Base-by-base conservation (phyloP, 2,329 filamentous ascomycete species). In the Stylonectria norvegica region DNA sequence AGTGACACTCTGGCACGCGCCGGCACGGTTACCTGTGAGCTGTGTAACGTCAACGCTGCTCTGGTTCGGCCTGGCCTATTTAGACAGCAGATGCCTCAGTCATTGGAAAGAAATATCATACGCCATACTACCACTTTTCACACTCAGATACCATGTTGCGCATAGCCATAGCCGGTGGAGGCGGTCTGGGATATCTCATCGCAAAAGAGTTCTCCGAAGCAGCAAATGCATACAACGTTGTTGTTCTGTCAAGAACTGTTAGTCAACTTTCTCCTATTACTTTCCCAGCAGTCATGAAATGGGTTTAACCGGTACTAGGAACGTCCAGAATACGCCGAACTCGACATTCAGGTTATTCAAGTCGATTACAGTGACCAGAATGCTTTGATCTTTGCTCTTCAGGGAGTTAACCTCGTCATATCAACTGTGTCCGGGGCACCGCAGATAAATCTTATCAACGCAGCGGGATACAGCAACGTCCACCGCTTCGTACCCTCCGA, bases 401-500 rank as follows among this genome's bases (percentile, higher is more conserved):
- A 75, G 42, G 86, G 86, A 8, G 75, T 87, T 29, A 83, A 89
- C 60, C 75, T 86, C 9, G 77, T 89, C 52, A 85, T 89, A 40
- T 89, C 85, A 2, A 89, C 85, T 1, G 78, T 89, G 34, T 76
- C 76, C 2, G 83, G 83, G 4, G 66, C 64, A 14, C 70, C 81
- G 20, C 85, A 89, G 58, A 70, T 88, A 31, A 78, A 79, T 45
- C 74, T 89, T 20, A 88, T 89, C 60, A 79, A 85, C 51, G 85
- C 85, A 2, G 83, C 85, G 1, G 76, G 81, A 12, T 68, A 72
- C 36, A 78, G 75, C 14, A 71, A 77, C 14, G 85, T 89, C 2
- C 73, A 76, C 12, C 74, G 79, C 23, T 89, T 89, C 55, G 80
- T 86, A 4, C 85, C 86, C 1, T 83, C 85, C 5, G 85, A 89